Base-by-base conservation (phyloP, 164 flowering plant species). In the Vitis rotundifolia region DNA sequence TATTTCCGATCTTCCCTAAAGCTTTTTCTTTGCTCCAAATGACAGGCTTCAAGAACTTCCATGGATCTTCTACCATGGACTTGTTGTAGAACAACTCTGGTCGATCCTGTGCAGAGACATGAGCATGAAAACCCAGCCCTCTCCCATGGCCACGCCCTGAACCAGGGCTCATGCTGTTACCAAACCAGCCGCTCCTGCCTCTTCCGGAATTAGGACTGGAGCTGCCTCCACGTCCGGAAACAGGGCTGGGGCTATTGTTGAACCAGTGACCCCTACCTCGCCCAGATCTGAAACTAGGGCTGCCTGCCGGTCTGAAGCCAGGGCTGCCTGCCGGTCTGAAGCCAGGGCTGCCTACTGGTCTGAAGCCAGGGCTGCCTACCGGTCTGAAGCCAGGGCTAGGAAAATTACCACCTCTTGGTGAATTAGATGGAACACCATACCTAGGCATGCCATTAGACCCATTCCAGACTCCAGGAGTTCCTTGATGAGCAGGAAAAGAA, bases 21-120 rank as follows among this genome's bases (percentile, higher is more conserved):
- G 52, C 50, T n/a, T 29, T 65, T 52, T 51, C 63, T 2, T 61
- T 60, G 63, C 7, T 72, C 85, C 88, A 83, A 37, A 82, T 28
- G 22, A 86, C 73, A 72, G 98, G 97, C 66, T 73, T 69, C 79
- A 93, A 63, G 31, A 50, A 55, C 77, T 81, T 75, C 98, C 97
- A 91, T 10, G 98, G 98, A 57, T 93, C 98, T 73, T 86, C 98
- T 8, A 87, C 64, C 97, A 93, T 91, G 67, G 93, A 89, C 73
- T 74, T 81, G 54, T 75, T 61, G 64, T 81, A 92, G 71, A 80
- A 89, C 63, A 52, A 18, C 31, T 83, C 76, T 9, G 86, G 82
- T 48, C 74, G 78, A 12, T 67, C 83, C 59, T 61, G 59, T 49
- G 82, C 84, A 9, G 85, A 82, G 66, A 67, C 62, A 64, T 14